phyloP scores from a whole-genome alignment of 164 flowering plant species.

The Hamamelis virginiana region DNA sequence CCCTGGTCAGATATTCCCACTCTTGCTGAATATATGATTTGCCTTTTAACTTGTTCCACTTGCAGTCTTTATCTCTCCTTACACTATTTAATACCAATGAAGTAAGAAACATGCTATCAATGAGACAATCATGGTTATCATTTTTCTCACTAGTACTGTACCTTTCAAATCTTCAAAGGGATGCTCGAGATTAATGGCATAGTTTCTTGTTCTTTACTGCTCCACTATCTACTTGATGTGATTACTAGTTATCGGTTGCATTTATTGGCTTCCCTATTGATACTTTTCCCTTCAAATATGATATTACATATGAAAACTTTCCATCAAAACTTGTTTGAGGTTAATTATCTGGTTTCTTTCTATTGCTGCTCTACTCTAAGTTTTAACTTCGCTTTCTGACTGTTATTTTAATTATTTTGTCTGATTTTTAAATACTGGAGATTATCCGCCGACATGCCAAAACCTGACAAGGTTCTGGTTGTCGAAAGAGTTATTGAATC shows the following conservation, averaged over 20 bases:
- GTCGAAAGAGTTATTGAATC: constrained; percentile 74
- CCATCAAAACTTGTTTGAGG: background rate
- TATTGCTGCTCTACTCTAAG: no score
- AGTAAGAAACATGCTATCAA: no score
- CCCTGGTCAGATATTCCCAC: no score
- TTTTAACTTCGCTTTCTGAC: background rate
- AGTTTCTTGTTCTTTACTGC: background rate
- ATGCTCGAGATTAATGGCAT: background rate
- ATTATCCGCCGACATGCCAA: constrained; percentile 48
- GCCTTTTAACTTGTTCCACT: no score
- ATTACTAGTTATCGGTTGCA: background rate
- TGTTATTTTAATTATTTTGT: background rate
- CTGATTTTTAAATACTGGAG: constrained; percentile 23
- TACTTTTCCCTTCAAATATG: background rate
- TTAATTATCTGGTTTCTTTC: background rate
- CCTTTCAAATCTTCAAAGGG: background rate
- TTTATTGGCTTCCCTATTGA: background rate
- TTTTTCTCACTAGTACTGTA: no score
- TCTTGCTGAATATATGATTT: no score
- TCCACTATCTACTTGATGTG: background rate
- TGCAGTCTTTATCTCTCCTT: no score
- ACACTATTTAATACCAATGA: no score
- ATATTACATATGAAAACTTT: background rate
- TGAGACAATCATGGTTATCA: no score
- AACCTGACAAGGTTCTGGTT: constrained; percentile 65